Base-by-base conservation (phyloP, 176 grass and related monocot species). In the Eleusine indica region DNA sequence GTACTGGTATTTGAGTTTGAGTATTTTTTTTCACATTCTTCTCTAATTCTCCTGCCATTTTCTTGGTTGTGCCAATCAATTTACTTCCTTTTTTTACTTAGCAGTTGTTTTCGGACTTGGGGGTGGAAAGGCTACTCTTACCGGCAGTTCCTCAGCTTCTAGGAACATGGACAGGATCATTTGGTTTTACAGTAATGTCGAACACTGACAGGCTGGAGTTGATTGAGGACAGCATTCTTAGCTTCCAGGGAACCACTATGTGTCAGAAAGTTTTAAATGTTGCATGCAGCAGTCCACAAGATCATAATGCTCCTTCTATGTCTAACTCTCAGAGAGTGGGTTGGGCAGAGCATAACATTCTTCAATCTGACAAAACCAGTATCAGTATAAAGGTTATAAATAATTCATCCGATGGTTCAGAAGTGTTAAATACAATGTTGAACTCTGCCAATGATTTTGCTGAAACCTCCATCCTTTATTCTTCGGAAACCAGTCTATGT, bases 181-280 rank as follows among this genome's bases (percentile, higher is more conserved):
- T 96, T 73, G 86, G 84, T 68, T 96, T 96, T 81, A 86, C 64
- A 77, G 39, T 67, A 78, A 86, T 93, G 83, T 61, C 67, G 4
- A 66, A 44, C 51, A 78, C 68, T 84, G 86, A 93, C 11, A 84
- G 78, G 76, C 28, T 80, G 69, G 78, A 91, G 17, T 61, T 96
- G 66, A 68, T 79, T 66, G 68, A 76, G 71, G 67, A 85, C 64
- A 74, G 62, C 63, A 30, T 96, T 81, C 80, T 93, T 48, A 86
- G 77, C 71, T 96, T 96, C 84, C 84, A 84, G 47, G 91, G 84
- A 82, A 89, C 90, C 73, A 90, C 84, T 41, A 80, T 96, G 84
- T 93, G 91, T 60, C 80, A 91, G 66, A 96, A 96, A 52, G 21
- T 84, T 68, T 48, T 88, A 58, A 84, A 56, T 87, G 73, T 21